Base-by-base conservation (phyloP, 2,329 filamentous ascomycete species). In the Fusarium camptoceras region DNA sequence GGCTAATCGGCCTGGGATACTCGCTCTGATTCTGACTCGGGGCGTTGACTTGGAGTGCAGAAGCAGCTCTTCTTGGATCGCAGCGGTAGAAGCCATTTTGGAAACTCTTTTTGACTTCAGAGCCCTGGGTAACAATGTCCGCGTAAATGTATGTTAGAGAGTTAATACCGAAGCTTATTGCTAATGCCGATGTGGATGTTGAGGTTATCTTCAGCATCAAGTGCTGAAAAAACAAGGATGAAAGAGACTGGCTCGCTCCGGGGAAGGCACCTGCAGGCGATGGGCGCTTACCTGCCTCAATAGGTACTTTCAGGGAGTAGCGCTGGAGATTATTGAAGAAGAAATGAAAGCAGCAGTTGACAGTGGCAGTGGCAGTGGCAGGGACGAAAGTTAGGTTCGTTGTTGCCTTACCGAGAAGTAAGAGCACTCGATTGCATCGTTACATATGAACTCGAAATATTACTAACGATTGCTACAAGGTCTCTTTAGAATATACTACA, bases 31-130 rank as follows among this genome's bases (percentile, higher is more conserved):
- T 16, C 43, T 46, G 24, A 20, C 11, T n/a, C 22, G 43, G 16
- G 58, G n/a, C 10, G 53, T 24, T 18, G 10, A 31, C 8, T 25
- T 44, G 44, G 34, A 15, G 27, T n/a, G 49, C 34, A 22, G 16
- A 28, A 46, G 24, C 39, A 50, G 48, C 25, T 46, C 31, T n/a
- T 46, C 37, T 25, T 25, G 24, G 20, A 25, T 42, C 18, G 48
- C 48, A 14, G 43, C 39, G 24, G 41, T 20, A 10, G 42, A n/a
- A 25, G 25, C 46, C 64, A 68, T 68, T 11, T 42, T 30, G 10
- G 27, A 10, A 27, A 42, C 18, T 27, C 34, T 42, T 8, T 27
- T 20, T 28, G 34, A 10, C 34, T 37, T n/a, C 34, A 20, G 34
- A 27, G 15, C 14, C 20, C 5, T 20, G 28, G 20, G 14, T 41